Percentiles rank a stretch among this genome's conserved stretches.
Conservation (phyloP, 2,329 filamentous ascomycete genomes). For the Fusarium zealandicum region DNA sequence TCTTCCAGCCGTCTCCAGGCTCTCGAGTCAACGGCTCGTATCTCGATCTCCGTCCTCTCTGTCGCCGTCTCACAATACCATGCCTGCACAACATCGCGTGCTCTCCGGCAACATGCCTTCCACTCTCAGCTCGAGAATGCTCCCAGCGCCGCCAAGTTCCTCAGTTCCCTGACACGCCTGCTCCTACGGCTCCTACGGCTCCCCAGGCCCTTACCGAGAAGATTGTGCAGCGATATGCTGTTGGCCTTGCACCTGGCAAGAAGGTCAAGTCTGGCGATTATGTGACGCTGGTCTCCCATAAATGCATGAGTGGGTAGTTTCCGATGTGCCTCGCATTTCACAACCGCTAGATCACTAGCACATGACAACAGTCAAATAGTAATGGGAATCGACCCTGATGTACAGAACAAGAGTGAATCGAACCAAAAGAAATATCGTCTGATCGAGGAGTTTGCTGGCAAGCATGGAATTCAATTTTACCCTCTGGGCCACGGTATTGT, state of each 20-base stretch:
- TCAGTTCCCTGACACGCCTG: slow-evolving; percentile 54
- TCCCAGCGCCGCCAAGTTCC: slow-evolving; percentile 58
- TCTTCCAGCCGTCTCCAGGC: background rate
- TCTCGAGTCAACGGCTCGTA: background rate
- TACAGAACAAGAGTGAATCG: slow-evolving; percentile 79
- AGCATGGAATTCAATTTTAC: slow-evolving; percentile 80
- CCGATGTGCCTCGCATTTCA: no score
- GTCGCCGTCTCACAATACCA: slow-evolving; percentile 3
- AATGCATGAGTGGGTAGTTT: background rate
- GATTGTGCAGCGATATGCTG: slow-evolving; percentile 82
- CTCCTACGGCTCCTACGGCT: slow-evolving; percentile 15
- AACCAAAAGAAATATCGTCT: slow-evolving; percentile 84
- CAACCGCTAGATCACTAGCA: background rate
- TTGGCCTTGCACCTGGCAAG: slow-evolving; percentile 79
- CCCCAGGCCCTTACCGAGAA: slow-evolving; percentile 90
- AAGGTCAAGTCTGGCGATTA: slow-evolving; percentile 82
- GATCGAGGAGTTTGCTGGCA: slow-evolving; percentile 82
- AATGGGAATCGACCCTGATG: slow-evolving; percentile 86
- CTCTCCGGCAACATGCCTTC: slow-evolving; percentile 61
- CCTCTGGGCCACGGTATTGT: slow-evolving; percentile 82
- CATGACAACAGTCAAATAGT: slow-evolving; percentile 57
- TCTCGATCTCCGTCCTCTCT: background rate
- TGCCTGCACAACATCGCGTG: slow-evolving; percentile 1
- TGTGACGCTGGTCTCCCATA: slow-evolving; percentile 65
- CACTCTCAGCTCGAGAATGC: slow-evolving; percentile 68